These are phyloP conservation scores for Diaporthe velutina DNA, from an alignment of 2,329 filamentous ascomycete species.

Conservation along the genomic window DNA sequence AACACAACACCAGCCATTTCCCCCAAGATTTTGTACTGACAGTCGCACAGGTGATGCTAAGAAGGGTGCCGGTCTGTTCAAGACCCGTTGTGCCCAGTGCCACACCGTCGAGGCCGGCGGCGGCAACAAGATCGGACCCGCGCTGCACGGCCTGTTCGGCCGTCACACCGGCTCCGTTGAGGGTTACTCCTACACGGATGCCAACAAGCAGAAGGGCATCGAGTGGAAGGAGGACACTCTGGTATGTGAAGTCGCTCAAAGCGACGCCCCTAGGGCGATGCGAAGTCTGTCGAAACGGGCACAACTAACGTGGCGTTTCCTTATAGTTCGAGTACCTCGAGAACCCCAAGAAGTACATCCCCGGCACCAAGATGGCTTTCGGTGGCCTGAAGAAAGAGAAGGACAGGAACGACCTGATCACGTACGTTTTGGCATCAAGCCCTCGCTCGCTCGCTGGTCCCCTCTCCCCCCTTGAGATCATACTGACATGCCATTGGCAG, in stretches of 20 bases:
- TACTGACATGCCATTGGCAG: conserved; percentile 50
- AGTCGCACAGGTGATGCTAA: conserved; percentile 81
- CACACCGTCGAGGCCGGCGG: conserved; percentile 93
- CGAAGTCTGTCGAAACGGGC: background rate
- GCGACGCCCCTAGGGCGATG: background rate
- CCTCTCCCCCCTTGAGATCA: conserved; percentile 39
- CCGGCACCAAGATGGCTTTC: conserved; percentile 99
- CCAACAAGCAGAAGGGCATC: conserved; percentile 98
- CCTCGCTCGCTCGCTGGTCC: too few relatives aligned
- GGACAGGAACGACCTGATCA: conserved; percentile 99
- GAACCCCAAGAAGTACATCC: conserved; percentile 99
- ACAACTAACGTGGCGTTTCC: conserved; percentile 13
- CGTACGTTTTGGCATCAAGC: conserved; percentile 80
- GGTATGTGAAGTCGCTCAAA: conserved; percentile 61
- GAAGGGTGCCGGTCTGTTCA: conserved; percentile 99
- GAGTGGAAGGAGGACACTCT: conserved; percentile 89
- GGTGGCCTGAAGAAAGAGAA: conserved; percentile 99
- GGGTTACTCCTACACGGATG: conserved; percentile 97
- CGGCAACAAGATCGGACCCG: conserved; percentile 98
- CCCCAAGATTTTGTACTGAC: conserved; percentile 12
- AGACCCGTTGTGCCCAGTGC: conserved; percentile 98
- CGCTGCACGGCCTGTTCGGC: conserved; percentile 97
- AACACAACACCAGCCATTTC: background rate
- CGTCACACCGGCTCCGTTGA: conserved; percentile 93
- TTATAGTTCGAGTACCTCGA: conserved; percentile 91